Percentiles rank a stretch among this genome's conserved stretches.
Conservation (phyloP, 805 yeast genomes). For the Kodamaea jinghongensis region DNA sequence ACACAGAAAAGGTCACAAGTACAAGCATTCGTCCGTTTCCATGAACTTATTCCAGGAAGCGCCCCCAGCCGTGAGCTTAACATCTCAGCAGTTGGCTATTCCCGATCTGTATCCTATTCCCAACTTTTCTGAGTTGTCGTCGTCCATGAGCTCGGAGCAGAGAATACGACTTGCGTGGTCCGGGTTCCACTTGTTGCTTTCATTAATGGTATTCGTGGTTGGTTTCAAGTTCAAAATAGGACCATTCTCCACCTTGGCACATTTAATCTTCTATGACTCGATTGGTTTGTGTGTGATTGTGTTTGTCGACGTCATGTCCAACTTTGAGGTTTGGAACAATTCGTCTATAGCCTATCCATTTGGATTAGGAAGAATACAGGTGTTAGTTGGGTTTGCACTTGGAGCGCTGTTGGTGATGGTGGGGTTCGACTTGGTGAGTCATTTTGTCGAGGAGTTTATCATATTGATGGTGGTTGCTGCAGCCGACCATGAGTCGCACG, state of each 20-base stretch:
- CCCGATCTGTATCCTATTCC: constrained; percentile 76
- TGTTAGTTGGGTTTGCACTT: constrained; percentile 81
- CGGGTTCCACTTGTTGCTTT: constrained; percentile 49
- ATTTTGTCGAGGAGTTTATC: constrained; percentile 75
- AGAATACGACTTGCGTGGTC: constrained; percentile 60
- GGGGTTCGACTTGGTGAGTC: constrained; percentile 85
- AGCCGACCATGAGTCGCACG: constrained; percentile 14
- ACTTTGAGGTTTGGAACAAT: constrained; percentile 87
- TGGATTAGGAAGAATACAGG: constrained; percentile 90
- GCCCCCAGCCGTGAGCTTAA: constrained; percentile 41
- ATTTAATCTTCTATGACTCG: constrained; percentile 83
- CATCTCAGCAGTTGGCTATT: constrained; percentile 57
- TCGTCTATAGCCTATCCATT: constrained; percentile 84
- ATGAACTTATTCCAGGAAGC: constrained; percentile 96
- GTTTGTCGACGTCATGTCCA: constrained; percentile 76
- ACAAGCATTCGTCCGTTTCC: constrained; percentile 93
- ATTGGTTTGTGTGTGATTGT: constrained; percentile 69
- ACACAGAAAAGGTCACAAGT: constrained; percentile 89
- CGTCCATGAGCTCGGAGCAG: constrained; percentile 59
- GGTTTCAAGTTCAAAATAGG: constrained; percentile 59
- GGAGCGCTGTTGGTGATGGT: constrained; percentile 84
- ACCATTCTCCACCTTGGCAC: constrained; percentile 76
- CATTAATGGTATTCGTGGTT: constrained; percentile 54
- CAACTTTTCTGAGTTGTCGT: constrained; percentile 56
- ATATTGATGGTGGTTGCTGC: constrained; percentile 38